Evolutionary conservation across 2,329 filamentous ascomycete species (phyloP).

Genomic region (Chaetomiaceae sp.): DNA sequence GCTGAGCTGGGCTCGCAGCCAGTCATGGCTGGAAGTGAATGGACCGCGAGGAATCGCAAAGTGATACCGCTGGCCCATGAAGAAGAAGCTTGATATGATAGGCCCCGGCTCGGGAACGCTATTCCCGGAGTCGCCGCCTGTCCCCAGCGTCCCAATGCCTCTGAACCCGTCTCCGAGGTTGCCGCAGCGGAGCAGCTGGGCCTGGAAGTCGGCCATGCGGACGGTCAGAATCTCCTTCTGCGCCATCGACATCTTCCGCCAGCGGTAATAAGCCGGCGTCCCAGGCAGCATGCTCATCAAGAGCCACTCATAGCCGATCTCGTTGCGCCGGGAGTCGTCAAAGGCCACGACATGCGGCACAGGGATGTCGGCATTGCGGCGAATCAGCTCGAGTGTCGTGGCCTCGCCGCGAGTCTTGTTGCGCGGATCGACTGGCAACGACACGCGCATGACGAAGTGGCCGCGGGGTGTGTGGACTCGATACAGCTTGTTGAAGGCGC

Average conservation of each 20-base stretch:
- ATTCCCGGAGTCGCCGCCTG: neutral
- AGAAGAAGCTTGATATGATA: conserved; percentile 34
- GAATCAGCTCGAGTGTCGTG: conserved; percentile 34
- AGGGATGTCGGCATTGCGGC: conserved; percentile 31
- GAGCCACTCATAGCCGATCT: conserved; percentile 39
- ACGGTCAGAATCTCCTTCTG: conserved; percentile 33
- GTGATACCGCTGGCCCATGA: conserved; percentile 30
- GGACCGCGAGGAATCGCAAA: conserved; percentile 36
- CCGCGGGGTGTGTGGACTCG: conserved; percentile 17
- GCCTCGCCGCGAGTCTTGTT: conserved; percentile 33
- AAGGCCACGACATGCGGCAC: conserved; percentile 34
- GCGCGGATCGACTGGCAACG: conserved; percentile 28
- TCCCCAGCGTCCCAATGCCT: conserved; percentile 28
- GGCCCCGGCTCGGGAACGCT: conserved; percentile 20
- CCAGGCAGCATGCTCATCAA: conserved; percentile 33
- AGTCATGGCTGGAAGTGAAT: conserved; percentile 36
- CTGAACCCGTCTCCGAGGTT: conserved; percentile 22
- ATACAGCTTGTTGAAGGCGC: conserved; percentile 33
- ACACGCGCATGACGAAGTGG: conserved; percentile 26
- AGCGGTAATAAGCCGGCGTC: conserved; percentile 24
- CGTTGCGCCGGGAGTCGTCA: conserved; percentile 30
- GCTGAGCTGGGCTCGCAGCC: conserved; percentile 33
- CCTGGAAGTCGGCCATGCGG: conserved; percentile 30
- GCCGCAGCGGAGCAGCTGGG: conserved; percentile 27
- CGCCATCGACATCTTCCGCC: conserved; percentile 31